Percentiles rank a stretch among this genome's conserved stretches.
These are phyloP conservation scores for Carpinus fangiana DNA, from an alignment of 306 rosid genomes.

Conservation along the genomic window DNA sequence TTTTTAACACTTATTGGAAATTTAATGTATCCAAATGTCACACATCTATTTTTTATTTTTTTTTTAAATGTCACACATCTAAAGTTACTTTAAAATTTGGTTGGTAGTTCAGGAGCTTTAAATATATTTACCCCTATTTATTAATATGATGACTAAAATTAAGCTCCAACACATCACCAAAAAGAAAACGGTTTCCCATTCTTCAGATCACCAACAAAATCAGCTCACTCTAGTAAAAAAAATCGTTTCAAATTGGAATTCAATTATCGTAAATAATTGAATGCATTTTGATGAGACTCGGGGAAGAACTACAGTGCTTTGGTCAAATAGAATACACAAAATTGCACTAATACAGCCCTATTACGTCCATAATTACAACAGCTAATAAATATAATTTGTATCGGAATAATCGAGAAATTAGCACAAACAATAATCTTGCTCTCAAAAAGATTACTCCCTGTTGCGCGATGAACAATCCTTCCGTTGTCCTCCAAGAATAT, in stretches of 20 bases:
- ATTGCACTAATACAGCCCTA: conserved; percentile 14
- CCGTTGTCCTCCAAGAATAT: conserved; percentile 91
- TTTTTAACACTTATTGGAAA: no score
- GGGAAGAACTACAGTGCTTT: background rate
- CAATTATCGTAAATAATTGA: background rate
- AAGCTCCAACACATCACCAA: no score
- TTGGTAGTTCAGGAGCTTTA: no score
- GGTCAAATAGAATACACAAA: conserved; percentile 22
- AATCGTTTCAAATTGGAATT: background rate
- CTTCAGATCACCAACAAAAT: background rate
- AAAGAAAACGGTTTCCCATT: background rate
- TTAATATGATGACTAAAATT: no score
- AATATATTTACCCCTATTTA: no score
- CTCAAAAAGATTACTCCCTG: conserved; percentile 55
- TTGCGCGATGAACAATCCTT: conserved; percentile 77
- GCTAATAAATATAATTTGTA: background rate
- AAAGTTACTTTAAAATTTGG: no score
- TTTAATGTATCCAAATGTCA: no score
- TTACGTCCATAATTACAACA: conserved; percentile 21
- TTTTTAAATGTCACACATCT: no score
- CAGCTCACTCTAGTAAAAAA: background rate
- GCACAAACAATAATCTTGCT: background rate
- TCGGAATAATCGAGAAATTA: background rate
- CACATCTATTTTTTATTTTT: no score
- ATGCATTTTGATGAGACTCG: background rate